phyloP scores from a whole-genome alignment of 805 yeast genomes.

The Komagataella kurtzmanii region DNA sequence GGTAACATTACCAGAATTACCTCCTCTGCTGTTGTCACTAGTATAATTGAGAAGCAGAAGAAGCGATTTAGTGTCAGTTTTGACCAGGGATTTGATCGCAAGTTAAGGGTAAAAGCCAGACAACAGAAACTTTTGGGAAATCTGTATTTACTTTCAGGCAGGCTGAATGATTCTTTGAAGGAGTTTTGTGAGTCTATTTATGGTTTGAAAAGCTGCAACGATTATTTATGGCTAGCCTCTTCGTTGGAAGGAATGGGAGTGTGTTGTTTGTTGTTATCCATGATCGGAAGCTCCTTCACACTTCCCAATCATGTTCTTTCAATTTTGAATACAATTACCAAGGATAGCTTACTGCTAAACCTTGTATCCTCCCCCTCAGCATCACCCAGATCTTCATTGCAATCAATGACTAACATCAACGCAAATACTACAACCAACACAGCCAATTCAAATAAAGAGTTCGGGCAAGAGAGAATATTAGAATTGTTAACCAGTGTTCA shows the following conservation, averaged over 20 bases:
- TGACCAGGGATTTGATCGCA: conserved; percentile 21
- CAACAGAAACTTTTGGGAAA: conserved; percentile 65
- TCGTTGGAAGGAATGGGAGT: conserved; percentile 75
- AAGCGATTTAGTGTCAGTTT: conserved; percentile 16
- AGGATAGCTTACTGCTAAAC: conserved; percentile 11
- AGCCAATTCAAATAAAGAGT: conserved; percentile 6
- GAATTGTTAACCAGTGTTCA: conserved; percentile 24
- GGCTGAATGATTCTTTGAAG: conserved; percentile 53
- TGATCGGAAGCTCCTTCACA: conserved; percentile 37
- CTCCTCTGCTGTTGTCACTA: neutral
- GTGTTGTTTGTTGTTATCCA: conserved; percentile 46
- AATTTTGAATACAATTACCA: conserved; percentile 8
- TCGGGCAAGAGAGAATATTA: conserved; percentile 14
- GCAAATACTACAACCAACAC: neutral
- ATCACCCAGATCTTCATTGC: conserved; percentile 37
- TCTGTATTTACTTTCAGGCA: conserved; percentile 71
- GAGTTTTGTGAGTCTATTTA: conserved; percentile 64
- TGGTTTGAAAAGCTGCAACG: conserved; percentile 47
- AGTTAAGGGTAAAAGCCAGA: conserved; percentile 49
- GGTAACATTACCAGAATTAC: conserved; percentile 20
- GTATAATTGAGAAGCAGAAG: conserved; percentile 10
- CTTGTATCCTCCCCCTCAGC: conserved; percentile 16
- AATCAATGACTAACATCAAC: conserved; percentile 7
- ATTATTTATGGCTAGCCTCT: conserved; percentile 79
- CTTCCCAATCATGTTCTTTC: conserved; percentile 22